Conservation (phyloP, 2,329 filamentous ascomycete genomes). For the Aspergillus japonicus region DNA sequence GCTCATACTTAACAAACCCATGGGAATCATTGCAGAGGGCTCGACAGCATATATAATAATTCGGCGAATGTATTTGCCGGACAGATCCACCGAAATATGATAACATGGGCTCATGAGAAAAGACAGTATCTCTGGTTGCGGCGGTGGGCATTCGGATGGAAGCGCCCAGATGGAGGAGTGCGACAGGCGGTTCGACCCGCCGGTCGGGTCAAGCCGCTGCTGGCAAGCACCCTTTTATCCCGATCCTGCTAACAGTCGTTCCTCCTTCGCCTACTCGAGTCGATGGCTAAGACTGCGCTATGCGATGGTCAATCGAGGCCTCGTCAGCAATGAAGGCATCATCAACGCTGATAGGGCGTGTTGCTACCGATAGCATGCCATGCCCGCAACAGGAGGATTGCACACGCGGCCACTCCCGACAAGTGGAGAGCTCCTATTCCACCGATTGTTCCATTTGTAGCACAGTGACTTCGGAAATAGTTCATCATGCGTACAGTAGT, state of each 20-base stretch:
- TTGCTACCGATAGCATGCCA: neutral
- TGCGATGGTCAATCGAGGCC: neutral
- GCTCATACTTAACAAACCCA: neutral
- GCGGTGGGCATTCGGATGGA: neutral
- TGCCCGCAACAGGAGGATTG: neutral
- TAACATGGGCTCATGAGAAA: neutral
- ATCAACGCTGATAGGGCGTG: neutral
- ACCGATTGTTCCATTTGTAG: neutral
- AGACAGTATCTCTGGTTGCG: neutral
- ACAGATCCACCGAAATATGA: neutral
- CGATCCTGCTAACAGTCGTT: neutral
- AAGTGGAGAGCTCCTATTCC: neutral
- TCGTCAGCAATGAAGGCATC: neutral
- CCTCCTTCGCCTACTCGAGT: no score
- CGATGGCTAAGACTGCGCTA: neutral
- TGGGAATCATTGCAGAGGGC: neutral
- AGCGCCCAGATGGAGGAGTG: conserved; percentile 1
- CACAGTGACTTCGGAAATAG: neutral
- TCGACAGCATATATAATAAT: neutral
- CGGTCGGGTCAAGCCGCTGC: conserved; percentile 6
- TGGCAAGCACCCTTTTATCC: neutral
- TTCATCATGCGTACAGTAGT: no score
- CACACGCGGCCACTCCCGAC: neutral
- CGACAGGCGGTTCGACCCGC: conserved; percentile 5
- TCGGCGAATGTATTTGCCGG: neutral